phyloP scores from a whole-genome alignment of 768 basidiomycete species.

The Boletus subparvulus region DNA sequence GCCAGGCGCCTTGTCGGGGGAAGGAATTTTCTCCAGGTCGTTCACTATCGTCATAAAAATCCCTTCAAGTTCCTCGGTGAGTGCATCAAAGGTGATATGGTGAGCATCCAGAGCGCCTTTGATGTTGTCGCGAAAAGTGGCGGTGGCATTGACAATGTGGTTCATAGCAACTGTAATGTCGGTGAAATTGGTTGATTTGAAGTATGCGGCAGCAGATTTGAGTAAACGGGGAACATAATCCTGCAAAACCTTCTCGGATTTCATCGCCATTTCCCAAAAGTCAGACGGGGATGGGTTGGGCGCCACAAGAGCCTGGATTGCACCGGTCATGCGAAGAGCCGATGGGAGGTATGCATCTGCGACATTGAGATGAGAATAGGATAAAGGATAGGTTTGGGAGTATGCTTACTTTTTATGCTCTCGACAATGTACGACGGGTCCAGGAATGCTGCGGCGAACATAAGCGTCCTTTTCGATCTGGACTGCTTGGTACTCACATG shows the following conservation, averaged over 20 bases:
- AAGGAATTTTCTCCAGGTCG: conserved; percentile 1
- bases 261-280: conserved; percentile 12
- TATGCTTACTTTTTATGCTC: background rate
- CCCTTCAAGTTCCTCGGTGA: conserved; percentile 12
- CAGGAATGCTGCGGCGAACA: background rate
- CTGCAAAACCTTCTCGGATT: conserved; percentile 1
- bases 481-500: background rate
- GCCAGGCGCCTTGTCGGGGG: background rate
- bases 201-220: background rate
- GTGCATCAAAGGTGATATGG: background rate
- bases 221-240: conserved; percentile 9
- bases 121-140: conserved; percentile 12
- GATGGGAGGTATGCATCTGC: conserved; percentile 2
- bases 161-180: conserved; percentile 5
- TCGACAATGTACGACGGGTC: background rate
- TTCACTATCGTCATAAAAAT: conserved; percentile 2
- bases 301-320: background rate
- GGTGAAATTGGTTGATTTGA: conserved; percentile 5
- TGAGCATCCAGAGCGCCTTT: conserved; percentile 5
- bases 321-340: background rate
- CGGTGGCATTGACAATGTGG: conserved; percentile 11
- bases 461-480: background rate
- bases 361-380: background rate
- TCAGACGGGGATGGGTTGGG: background rate
- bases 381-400: background rate